These are phyloP conservation scores for Dactylellina drechsleri DNA, from an alignment of 2,329 filamentous ascomycete genomes.

Conservation along the genomic window DNA sequence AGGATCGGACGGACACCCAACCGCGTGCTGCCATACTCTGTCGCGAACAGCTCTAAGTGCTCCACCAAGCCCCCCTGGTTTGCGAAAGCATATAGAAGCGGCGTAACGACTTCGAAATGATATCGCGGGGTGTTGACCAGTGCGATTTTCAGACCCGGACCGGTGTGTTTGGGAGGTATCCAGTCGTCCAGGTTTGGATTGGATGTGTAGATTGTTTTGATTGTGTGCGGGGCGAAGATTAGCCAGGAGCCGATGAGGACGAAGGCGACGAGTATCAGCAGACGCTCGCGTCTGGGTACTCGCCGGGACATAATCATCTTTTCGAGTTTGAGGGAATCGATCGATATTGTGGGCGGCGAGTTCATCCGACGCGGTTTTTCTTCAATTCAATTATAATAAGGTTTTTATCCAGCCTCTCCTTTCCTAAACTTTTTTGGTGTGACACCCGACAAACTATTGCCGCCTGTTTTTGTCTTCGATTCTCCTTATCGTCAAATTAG, in stretches of 20 bases:
- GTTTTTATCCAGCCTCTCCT: no score
- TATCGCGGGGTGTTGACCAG: constrained; percentile 51
- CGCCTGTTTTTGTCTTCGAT: neutral
- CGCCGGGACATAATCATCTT: constrained; percentile 39
- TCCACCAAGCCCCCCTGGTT: constrained; percentile 47
- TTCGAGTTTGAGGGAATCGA: constrained; percentile 1
- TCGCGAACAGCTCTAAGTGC: constrained; percentile 51
- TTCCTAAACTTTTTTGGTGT: no score
- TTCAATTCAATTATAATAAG: no score
- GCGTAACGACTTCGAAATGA: constrained; percentile 53
- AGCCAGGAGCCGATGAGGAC: constrained; percentile 16
- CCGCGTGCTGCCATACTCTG: constrained; percentile 48
- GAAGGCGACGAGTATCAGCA: constrained; percentile 32
- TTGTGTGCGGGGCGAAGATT: constrained; percentile 28
- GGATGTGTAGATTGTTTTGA: constrained; percentile 5
- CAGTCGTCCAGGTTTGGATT: constrained; percentile 38
- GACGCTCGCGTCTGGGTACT: constrained; percentile 34
- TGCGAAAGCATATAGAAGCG: constrained; percentile 44
- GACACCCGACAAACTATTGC: constrained; percentile 15
- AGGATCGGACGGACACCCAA: constrained; percentile 52
- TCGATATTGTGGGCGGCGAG: constrained; percentile 1
- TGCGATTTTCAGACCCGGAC: constrained; percentile 49
- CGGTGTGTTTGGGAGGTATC: constrained; percentile 49
- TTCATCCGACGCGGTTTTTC: no score
- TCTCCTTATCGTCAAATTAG: neutral